Evolutionary conservation across 805 yeast genomes (phyloP).

Genomic region (Hanseniaspora vineae): DNA sequence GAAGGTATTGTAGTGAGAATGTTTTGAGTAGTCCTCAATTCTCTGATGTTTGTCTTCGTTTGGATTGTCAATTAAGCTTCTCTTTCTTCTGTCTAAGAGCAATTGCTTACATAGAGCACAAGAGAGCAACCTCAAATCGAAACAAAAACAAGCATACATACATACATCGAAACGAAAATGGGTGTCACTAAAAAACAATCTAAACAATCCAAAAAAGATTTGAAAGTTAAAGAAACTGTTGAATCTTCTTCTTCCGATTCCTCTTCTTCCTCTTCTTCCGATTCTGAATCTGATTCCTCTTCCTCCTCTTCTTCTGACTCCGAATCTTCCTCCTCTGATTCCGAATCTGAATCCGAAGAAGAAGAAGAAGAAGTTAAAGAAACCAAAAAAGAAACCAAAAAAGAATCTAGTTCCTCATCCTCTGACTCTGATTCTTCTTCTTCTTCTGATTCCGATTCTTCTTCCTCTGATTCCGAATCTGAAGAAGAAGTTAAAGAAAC

Average conservation of each 20-base stretch:
- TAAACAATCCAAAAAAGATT: conserved; percentile 15
- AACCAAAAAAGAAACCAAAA: conserved; percentile 13
- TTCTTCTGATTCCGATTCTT: conserved; percentile 24
- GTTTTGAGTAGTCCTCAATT: too few species aligned
- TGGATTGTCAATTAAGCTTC: too few species aligned
- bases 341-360: conserved; percentile 8
- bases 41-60: too few species aligned
- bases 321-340: conserved; percentile 29
- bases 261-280: conserved; percentile 9
- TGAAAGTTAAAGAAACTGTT: conserved; percentile 15
- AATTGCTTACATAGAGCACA: too few species aligned
- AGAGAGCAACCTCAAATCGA: background rate
- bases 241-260: conserved; percentile 12
- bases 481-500: conserved; percentile 6
- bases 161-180: conserved; percentile 4
- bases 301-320: too few species aligned
- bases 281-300: too few species aligned
- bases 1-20: too few species aligned
- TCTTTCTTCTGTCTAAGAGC: too few species aligned
- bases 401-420: conserved; percentile 14
- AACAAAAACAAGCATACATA: background rate
- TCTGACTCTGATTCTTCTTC: conserved; percentile 27
- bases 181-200: conserved; percentile 15
- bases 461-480: conserved; percentile 10
- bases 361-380: conserved; percentile 7